A percentile compares a stretch with the other conserved stretches of the same genome.
Evolutionary conservation across 192 early-diverging fungal genomes (phyloP).

Genomic region (Pilobolus umbonatus): DNA sequence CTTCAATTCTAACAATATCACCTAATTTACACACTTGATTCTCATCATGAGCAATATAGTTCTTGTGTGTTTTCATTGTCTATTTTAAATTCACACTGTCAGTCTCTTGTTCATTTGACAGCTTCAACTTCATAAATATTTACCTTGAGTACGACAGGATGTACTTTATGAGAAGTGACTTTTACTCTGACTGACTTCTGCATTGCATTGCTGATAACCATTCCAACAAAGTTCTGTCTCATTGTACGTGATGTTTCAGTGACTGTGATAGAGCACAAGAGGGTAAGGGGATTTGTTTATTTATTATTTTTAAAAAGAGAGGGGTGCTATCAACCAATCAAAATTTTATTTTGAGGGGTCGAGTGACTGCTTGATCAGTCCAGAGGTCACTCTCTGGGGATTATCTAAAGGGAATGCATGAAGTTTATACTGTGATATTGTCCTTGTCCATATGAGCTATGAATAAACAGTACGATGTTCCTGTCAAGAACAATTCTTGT

Average conservation of each 20-base stretch:
- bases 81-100: too few species aligned
- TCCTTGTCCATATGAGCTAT: too few species aligned
- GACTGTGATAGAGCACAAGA: background rate
- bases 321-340: background rate
- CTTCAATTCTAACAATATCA: slow-evolving; percentile 89
- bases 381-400: too few species aligned
- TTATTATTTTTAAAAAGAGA: background rate
- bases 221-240: slow-evolving; percentile 78
- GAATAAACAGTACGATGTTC: too few species aligned
- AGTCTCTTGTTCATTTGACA: background rate
- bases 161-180: slow-evolving; percentile 69
- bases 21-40: slow-evolving; percentile 76
- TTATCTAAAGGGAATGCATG: too few species aligned
- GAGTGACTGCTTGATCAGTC: too few species aligned
- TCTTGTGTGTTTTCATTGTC: slow-evolving; percentile 78
- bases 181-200: slow-evolving; percentile 89
- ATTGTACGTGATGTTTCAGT: slow-evolving; percentile 34
- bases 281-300: background rate
- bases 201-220: slow-evolving; percentile 85
- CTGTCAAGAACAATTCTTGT: too few species aligned
- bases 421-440: too few species aligned
- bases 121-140: too few species aligned
- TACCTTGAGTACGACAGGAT: slow-evolving; percentile 86
- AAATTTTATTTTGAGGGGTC: slow-evolving; percentile 4
- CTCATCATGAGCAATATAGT: slow-evolving; percentile 87